A percentile compares a stretch with the other conserved stretches of the same genome.
Evolutionary conservation across 805 yeast genomes (phyloP).

Genomic region (Starmerella floricola): DNA sequence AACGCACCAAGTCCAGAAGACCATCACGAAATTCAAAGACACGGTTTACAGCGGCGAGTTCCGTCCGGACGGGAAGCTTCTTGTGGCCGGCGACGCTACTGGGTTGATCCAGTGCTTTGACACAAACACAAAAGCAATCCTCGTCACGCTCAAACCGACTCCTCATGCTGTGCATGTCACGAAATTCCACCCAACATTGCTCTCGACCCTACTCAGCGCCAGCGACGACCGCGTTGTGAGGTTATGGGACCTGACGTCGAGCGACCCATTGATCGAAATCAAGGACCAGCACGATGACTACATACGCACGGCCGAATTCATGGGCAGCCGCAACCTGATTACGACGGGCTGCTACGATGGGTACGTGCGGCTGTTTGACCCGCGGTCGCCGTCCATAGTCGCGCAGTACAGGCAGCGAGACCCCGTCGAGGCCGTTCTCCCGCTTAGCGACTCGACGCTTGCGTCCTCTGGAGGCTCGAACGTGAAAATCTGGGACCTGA

Average conservation of each 20-base stretch:
- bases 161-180: slow-evolving; percentile 87
- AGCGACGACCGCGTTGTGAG: slow-evolving; percentile 83
- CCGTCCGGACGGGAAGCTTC: slow-evolving; percentile 77
- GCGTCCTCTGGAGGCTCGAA: slow-evolving; percentile 74
- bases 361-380: slow-evolving; percentile 66
- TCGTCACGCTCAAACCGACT: slow-evolving; percentile 73
- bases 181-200: slow-evolving; percentile 69
- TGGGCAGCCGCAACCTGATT: slow-evolving; percentile 65
- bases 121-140: slow-evolving; percentile 61
- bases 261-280: slow-evolving; percentile 59
- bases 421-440: slow-evolving; percentile 77
- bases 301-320: slow-evolving; percentile 66
- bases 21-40: slow-evolving; percentile 79
- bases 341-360: slow-evolving; percentile 95
- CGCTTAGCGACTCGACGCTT: slow-evolving; percentile 63
- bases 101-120: slow-evolving; percentile 89
- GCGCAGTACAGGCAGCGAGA: slow-evolving; percentile 56
- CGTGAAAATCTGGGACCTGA: slow-evolving; percentile 83
- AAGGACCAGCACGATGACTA: slow-evolving; percentile 62
- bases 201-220: slow-evolving; percentile 69
- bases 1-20: slow-evolving; percentile 80
- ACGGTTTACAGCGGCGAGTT: slow-evolving; percentile 86
- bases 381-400: slow-evolving; percentile 44
- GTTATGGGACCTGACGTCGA: slow-evolving; percentile 77
- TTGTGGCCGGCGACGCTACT: slow-evolving; percentile 91